Base-by-base conservation (phyloP, 345 rosid species). In the Angophora floribunda region DNA sequence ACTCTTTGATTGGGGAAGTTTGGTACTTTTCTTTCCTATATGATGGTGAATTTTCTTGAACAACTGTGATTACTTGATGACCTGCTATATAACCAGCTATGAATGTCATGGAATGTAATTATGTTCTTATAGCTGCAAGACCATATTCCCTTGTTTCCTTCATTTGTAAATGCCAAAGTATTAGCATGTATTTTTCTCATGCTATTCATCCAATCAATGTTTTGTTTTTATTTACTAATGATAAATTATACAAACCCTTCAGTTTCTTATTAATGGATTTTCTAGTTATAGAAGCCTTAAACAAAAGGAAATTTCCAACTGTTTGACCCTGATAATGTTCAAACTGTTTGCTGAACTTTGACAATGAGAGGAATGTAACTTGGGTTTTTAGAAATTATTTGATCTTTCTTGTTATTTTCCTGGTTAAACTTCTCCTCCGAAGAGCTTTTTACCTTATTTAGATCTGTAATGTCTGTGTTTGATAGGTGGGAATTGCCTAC, bases 401-500 rank as follows among this genome's bases (percentile, higher is more conserved):
- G 28, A 28, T 75, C 49, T 41, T 41, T 75, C 49, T 75, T 75
- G 84, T 41, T 75, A 41, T 41, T 75, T 75, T 75, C 84, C 49
- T 75, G 84, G 49, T 75, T 41, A 21, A 19, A 41, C 49, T 75
- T 75, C 84, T 19, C 84, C 49, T 75, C 41, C 45, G 44, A 75
- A 75, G 84, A 75, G 14, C 26, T 41, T 45, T 75, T 41, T 19
- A 41, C 84, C 82, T 75, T 55, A 55, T 55, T 55, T 55, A 55
- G 84, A 75, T 22, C 28, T 75, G 84, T 41, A 41, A 41, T 21
- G 84, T 28, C 84, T 75, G 28, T 19, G 49, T 75, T 89, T 92
- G 82, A 90, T 94, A 96, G 98, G 98, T 92, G 89, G 99, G 99
- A 89, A 92, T 96, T 90, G 97, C 99, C 51, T 97, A 97, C 90